Evolutionary conservation across 306 rosid genomes (phyloP).

Genomic region (Luffa aegyptiaca): DNA sequence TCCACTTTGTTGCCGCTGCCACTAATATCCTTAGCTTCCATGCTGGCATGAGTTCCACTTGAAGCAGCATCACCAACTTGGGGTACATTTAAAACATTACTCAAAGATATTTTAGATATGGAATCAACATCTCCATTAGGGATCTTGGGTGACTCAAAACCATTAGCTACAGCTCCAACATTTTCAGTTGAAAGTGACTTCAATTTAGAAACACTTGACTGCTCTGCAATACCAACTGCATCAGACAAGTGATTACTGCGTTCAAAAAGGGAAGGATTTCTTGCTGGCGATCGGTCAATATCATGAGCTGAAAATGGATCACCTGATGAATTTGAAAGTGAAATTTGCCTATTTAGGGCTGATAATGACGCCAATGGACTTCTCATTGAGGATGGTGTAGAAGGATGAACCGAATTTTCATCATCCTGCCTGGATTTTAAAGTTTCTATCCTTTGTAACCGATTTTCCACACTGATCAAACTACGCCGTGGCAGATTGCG

Average conservation of each 20-base stretch:
- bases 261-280: slow-evolving; percentile 19
- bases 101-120: slow-evolving; percentile 12
- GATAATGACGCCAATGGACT: slow-evolving; percentile 49
- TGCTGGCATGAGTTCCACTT: slow-evolving; percentile 22
- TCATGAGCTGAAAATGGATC: slow-evolving; percentile 58
- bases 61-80: slow-evolving; percentile 20
- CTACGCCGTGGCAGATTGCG: slow-evolving; percentile 33
- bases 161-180: slow-evolving; percentile 16
- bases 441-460: slow-evolving; percentile 33
- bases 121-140: slow-evolving; percentile 7
- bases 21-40: slow-evolving; percentile 21
- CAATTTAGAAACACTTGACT: slow-evolving; percentile 9
- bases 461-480: slow-evolving; percentile 30
- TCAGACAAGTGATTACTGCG: slow-evolving; percentile 12
- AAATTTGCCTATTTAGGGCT: slow-evolving; percentile 36
- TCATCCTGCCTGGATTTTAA: slow-evolving; percentile 12
- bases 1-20: slow-evolving; percentile 12
- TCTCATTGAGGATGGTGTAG: slow-evolving; percentile 63
- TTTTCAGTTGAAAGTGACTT: slow-evolving; percentile 13
- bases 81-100: slow-evolving; percentile 16
- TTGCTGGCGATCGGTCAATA: slow-evolving; percentile 21
- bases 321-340: slow-evolving; percentile 30
- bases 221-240: slow-evolving; percentile 24
- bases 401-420: slow-evolving; percentile 24
- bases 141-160: slow-evolving; percentile 14